A percentile compares a stretch with the other conserved stretches of the same genome.
These are phyloP conservation scores for Gossypium davidsonii DNA, from an alignment of 441 rosid genomes.

Conservation along the genomic window DNA sequence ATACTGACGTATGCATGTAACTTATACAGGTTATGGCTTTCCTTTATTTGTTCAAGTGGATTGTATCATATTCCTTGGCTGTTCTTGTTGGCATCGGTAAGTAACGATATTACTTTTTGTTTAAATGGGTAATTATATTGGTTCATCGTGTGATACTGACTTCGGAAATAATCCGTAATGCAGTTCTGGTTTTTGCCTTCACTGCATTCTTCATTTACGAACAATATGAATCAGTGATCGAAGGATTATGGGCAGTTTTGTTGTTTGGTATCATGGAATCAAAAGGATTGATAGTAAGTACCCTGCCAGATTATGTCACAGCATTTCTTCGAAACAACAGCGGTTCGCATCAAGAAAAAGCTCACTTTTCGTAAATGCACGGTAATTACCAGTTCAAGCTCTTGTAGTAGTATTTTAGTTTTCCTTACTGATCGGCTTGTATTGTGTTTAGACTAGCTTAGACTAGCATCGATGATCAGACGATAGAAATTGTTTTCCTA, in stretches of 20 bases:
- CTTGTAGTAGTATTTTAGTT: neutral
- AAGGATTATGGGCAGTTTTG: slow-evolving; percentile 37
- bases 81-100: slow-evolving; percentile 48
- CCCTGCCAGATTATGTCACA: slow-evolving; percentile 29
- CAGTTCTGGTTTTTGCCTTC: slow-evolving; percentile 64
- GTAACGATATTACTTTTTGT: slow-evolving; percentile 10
- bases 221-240: slow-evolving; percentile 69
- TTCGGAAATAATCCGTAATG: slow-evolving; percentile 4
- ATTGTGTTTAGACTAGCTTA: neutral
- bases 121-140: neutral
- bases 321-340: slow-evolving; percentile 17
- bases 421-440: slow-evolving; percentile 6
- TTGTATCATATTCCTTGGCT: slow-evolving; percentile 33
- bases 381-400: neutral
- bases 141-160: neutral
- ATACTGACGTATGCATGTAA: neutral
- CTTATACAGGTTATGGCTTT: slow-evolving; percentile 40
- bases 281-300: slow-evolving; percentile 25
- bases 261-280: slow-evolving; percentile 19
- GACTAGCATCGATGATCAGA: neutral
- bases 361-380: neutral
- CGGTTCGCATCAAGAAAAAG: slow-evolving; percentile 13
- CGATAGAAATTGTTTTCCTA: neutral
- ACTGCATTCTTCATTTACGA: slow-evolving; percentile 73
- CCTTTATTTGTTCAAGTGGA: slow-evolving; percentile 42